A percentile compares a stretch with the other conserved stretches of the same genome.
These are phyloP conservation scores for Boechera divaricarpa DNA, from an alignment of 345 rosid genomes.

Conservation along the genomic window DNA sequence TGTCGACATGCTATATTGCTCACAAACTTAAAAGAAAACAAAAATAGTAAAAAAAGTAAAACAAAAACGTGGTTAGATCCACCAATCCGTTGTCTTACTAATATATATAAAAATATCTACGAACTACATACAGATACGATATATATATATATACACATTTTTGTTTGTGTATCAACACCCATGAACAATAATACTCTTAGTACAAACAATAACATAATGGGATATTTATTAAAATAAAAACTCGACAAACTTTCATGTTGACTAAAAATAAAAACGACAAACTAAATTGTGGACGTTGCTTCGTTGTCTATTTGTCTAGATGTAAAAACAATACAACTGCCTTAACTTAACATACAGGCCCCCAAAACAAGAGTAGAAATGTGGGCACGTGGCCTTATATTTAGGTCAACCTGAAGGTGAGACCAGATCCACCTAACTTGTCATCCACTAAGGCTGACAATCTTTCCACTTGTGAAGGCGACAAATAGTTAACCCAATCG, in stretches of 20 bases:
- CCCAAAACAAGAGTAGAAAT: not conserved
- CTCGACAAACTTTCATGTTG: not conserved
- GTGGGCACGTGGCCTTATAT: conserved; percentile 25
- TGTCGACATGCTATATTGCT: not conserved
- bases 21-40: not conserved
- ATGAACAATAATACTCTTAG: not conserved
- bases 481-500: conserved; percentile 55
- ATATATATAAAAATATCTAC: not conserved
- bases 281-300: conserved; percentile 20
- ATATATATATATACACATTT: not conserved
- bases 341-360: not conserved
- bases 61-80: not conserved
- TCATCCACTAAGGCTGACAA: conserved; percentile 50
- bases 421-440: conserved; percentile 56
- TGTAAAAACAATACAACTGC: conserved; percentile 23
- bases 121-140: not conserved
- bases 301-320: conserved; percentile 12
- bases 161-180: not conserved
- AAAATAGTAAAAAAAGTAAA: not conserved
- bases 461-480: conserved; percentile 50
- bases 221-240: conserved; percentile 13
- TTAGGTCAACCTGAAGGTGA: conserved; percentile 50
- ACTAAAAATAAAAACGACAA: conserved; percentile 1
- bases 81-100: not conserved
- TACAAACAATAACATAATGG: conserved; percentile 15